Base-by-base conservation (phyloP, 768 basidiomycete species). In the Astraeus odoratus region DNA sequence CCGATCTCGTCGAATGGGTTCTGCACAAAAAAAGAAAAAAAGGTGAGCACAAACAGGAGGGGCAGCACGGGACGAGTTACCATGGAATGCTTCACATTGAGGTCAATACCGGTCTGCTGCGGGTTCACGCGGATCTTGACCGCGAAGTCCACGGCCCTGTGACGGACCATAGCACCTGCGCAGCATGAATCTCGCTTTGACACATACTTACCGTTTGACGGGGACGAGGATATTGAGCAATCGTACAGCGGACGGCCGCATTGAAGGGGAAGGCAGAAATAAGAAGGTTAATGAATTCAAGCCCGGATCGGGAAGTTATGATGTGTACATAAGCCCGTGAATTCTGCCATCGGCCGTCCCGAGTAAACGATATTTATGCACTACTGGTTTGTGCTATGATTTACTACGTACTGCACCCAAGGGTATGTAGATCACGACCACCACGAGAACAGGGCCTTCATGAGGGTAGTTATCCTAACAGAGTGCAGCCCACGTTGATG, bases 1-100 rank as follows among this genome's bases (percentile, higher is more conserved):
- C 93, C 95, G 59, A 98, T 98, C 69, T 99, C 96, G 63, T 98
- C 95, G 58, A 97, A 98, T 0, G 96, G 95, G 66, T 98, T 98
- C 94, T 97, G 57, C 45, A 12, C 30, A 18, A 8, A 10, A 4
- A 23, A 24, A 7, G 36, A 38, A 9, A 19, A 33, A 15, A 30
- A 33, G 20, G 25, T 49, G 8, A 16, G 26, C 50, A 18, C 18
- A 27, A 25, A 9, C 8, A 4, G 10, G 18, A 8, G 3, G 12
- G 19, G 18, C 27, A 31, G 25, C 29, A 10, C 29, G 6, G 33
- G 8, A 56, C 82, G 54, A n/a, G n/a, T n/a, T 52, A 93, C 95
- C 94, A 99, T 97, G 2, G 92, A 94, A 69, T 99, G 96, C 75
- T 99, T 99, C 55, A 96, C 95, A 64, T 86, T 92, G 45, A 88